Evolutionary conservation across 371 early-diverging fungal species (phyloP), one percentile per base, ranked within the genome.

Genomic region (Mucor mucedo): DNA sequence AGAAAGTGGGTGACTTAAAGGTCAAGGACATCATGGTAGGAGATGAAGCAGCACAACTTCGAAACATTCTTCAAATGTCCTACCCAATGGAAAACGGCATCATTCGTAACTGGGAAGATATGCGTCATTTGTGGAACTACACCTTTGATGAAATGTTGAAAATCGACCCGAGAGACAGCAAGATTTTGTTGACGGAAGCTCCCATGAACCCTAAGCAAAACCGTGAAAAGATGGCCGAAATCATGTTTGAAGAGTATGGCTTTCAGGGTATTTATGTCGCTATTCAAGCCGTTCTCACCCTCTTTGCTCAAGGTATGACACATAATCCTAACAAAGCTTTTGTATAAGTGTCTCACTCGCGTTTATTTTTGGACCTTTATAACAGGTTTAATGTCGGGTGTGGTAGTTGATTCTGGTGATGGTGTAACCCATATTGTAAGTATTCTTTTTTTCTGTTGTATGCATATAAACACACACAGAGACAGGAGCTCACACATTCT

Each of bases 71-170:
- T 40, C 92, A 96, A 76, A 93, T 98, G 92, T 89, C 93, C 21
- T 97, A 98, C 70, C 99, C 99, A 8, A 92, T 98, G 93, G 96
- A 97, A 76, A 97, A 98, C 83, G 99, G 99, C n/a, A 94, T 98
- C 59, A 91, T 98, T 56, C 83, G 90, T 66, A 94, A 96, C 84
- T 98, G 98, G 98, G 97, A 96, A 55, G 98, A 98, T 73, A 98
- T 98, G 99, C 81, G 88, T 64, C 95, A 95, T 63, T 84, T 98
- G 55, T 98, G 98, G 98, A 91, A 97, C 79, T 96, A 98, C 69
- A 97, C 98, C 13, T 98, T 98, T 76, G 83, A 89, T 61, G 93
- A 95, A 69, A 92, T 92, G 79, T 87, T 98, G 42, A 82, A 88
- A 71, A 88, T 96, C 64, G 90, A 96, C 70, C 95, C 92, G 29